Percentiles rank a stretch among this genome's conserved stretches.
phyloP scores from a whole-genome alignment of 2,329 filamentous ascomycete species.

The Epicoccum nigrum region DNA sequence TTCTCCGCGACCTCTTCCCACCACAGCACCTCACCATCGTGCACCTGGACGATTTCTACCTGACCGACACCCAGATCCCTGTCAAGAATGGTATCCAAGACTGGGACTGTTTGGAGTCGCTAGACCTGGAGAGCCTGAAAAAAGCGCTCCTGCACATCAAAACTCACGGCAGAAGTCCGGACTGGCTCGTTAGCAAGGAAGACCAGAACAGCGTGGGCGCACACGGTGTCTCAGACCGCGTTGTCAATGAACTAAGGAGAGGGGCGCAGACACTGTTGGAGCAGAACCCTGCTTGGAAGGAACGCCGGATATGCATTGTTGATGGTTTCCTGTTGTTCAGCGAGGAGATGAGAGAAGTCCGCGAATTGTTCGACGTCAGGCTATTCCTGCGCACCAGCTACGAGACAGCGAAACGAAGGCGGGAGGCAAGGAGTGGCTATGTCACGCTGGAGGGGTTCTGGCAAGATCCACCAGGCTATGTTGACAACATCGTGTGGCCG shows the following conservation, averaged over 20 bases:
- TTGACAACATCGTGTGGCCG: conserved; percentile 94
- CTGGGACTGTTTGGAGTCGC: conserved; percentile 87
- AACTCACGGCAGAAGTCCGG: conserved; percentile 65
- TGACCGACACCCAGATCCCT: conserved; percentile 71
- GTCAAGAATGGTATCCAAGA: conserved; percentile 68
- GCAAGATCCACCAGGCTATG: conserved; percentile 92
- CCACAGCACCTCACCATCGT: conserved; percentile 70
- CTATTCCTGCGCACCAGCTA: conserved; percentile 76
- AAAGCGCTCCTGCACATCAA: conserved; percentile 73
- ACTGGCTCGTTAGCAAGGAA: conserved; percentile 59
- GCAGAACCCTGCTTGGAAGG: conserved; percentile 23
- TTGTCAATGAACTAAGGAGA: conserved; percentile 48
- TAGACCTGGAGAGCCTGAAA: conserved; percentile 73
- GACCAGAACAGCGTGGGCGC: conserved; percentile 62
- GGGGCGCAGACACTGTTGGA: conserved; percentile 21
- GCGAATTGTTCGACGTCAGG: conserved; percentile 71
- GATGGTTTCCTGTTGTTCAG: conserved; percentile 90
- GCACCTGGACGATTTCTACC: conserved; percentile 97
- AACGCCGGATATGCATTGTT: conserved; percentile 64
- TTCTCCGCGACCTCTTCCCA: conserved; percentile 82
- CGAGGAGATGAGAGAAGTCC: conserved; percentile 58
- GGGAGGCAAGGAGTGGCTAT: conserved; percentile 75
- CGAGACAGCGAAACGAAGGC: conserved; percentile 65
- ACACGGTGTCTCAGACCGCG: conserved; percentile 35
- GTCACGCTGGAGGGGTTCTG: conserved; percentile 87